phyloP scores from a whole-genome alignment of 1,139 yeast genomes.

The Ogataea hybrid region DNA sequence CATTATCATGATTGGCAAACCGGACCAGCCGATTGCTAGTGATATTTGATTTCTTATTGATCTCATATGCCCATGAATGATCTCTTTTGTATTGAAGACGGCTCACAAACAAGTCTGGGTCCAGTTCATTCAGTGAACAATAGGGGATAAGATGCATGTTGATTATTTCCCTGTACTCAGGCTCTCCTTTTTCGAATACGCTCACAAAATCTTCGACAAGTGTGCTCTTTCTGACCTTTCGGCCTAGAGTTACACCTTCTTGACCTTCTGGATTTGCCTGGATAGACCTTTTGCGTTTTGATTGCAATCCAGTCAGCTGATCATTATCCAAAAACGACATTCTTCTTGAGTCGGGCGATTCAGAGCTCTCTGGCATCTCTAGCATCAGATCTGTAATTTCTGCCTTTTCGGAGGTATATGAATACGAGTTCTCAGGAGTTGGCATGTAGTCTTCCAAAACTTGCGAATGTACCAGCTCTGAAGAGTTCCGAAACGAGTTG shows the following conservation, averaged over 20 bases:
- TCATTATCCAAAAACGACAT: constrained; percentile 7
- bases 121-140: constrained; percentile 15
- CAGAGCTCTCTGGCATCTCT: constrained; percentile 4
- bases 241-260: background rate
- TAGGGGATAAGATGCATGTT: constrained; percentile 15
- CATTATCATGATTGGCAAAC: constrained; percentile 5
- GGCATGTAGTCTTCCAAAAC: background rate
- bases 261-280: background rate
- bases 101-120: constrained; percentile 9
- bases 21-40: constrained; percentile 1
- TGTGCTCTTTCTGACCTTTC: constrained; percentile 9
- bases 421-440: constrained; percentile 2
- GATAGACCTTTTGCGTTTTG: background rate
- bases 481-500: constrained; percentile 4
- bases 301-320: background rate
- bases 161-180: constrained; percentile 9
- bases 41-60: constrained; percentile 11
- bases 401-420: background rate
- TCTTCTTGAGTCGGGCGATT: constrained; percentile 3
- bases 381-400: constrained; percentile 2
- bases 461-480: constrained; percentile 2
- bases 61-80: constrained; percentile 10
- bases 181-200: constrained; percentile 9
- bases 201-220: constrained; percentile 13
- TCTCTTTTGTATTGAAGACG: constrained; percentile 2